Base-by-base conservation (phyloP, 768 basidiomycete genomes). In the Daedaleopsis nitida region DNA sequence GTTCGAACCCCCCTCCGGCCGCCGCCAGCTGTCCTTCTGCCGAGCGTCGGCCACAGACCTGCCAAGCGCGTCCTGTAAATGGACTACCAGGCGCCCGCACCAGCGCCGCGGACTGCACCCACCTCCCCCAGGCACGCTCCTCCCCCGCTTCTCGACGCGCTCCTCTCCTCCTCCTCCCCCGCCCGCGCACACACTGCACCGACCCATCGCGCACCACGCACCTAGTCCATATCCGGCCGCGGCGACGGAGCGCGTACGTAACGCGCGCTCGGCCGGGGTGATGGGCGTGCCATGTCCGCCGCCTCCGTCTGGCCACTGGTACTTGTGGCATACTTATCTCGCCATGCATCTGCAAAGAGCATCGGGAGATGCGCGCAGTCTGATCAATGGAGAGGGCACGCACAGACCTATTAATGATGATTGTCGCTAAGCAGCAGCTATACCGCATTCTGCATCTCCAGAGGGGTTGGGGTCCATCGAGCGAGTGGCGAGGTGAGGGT, bases 171-270 rank as follows among this genome's bases (percentile, higher is more conserved):
- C 6, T 44, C 21, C 24, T 4, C 47, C 9, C n/a, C 45, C 13
- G 13, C 47, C 23, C 16, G 47, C 47, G 23, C 47, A 11, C 21
- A 16, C 47, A 49, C 23, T 21, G 23, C 44, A 45, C 44, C 27
- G 27, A 32, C 27, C 27, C 27, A 32, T 32, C 27, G 27, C 27
- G 27, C 27, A 32, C 27, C 27, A 32, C 27, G 27, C 27, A 32
- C 27, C 27, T 45, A 45, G 44, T 45, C 44, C 44, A 45, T 45
- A n/a, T 45, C 44, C 44, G 44, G 27, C 16, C 10, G 44, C 44
- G 44, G 44, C 9, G 32, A 19, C 54, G 49, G 60, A 56, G 21
- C 16, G 32, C 54, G 55, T 61, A 61, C 60, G 60, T 61, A 61
- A 61, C 54, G 47, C 60, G 39, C 60, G 55, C 53, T 38, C 32